These are phyloP conservation scores for Dryadomyces quercivorus DNA, from an alignment of 2,329 filamentous ascomycete species.

Conservation along the genomic window DNA sequence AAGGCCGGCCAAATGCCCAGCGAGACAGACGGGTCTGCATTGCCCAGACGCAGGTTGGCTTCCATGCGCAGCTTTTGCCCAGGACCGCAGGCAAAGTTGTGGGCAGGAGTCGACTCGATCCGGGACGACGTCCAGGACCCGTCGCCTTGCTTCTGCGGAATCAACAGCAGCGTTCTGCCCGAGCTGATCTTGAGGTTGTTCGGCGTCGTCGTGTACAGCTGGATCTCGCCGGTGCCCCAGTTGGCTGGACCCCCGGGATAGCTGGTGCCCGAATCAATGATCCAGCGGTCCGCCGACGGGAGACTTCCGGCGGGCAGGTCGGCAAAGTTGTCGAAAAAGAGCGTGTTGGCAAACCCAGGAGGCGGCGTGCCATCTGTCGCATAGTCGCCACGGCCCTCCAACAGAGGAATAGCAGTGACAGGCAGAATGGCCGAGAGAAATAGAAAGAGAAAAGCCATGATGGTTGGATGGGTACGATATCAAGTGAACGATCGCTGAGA, in stretches of 20 bases:
- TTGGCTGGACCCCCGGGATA: conserved; percentile 32
- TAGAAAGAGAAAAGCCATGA: too few relatives aligned
- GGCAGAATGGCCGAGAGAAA: too few relatives aligned
- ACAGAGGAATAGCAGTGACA: background rate
- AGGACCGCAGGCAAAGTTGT: conserved; percentile 22
- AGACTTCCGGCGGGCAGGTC: conserved; percentile 17
- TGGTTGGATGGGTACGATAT: too few relatives aligned
- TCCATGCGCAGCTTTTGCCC: conserved; percentile 26
- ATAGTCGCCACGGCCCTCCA: conserved; percentile 5
- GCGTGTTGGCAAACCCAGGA: conserved; percentile 18
- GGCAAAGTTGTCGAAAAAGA: conserved; percentile 18
- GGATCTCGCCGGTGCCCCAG: conserved; percentile 37
- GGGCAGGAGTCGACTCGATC: conserved; percentile 24
- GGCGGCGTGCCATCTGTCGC: conserved; percentile 2
- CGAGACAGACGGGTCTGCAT: conserved; percentile 7
- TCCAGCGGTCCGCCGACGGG: conserved; percentile 29
- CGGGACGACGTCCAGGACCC: conserved; percentile 30
- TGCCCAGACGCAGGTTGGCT: conserved; percentile 25
- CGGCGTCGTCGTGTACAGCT: conserved; percentile 29
- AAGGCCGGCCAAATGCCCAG: conserved; percentile 35
- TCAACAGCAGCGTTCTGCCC: conserved; percentile 24
- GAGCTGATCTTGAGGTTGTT: background rate
- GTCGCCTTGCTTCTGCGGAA: conserved; percentile 15
- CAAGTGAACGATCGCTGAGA: too few relatives aligned
- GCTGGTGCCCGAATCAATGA: conserved; percentile 27